Conservation (phyloP, 352 stramenopile genomes). For the Globisporangium nodosum region DNA sequence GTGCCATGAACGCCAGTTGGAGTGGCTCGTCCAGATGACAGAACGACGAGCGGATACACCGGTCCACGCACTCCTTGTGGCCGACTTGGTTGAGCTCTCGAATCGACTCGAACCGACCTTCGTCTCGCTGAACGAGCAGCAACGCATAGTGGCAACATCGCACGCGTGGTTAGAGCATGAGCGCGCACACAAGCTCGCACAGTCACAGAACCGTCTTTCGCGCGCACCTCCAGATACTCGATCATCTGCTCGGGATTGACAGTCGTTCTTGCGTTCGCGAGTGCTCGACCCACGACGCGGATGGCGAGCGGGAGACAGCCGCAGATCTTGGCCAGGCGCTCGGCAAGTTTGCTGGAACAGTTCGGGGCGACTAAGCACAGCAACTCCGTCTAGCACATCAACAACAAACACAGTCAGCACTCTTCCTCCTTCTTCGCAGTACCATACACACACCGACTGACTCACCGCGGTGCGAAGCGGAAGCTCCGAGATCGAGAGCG, state of each 20-base stretch:
- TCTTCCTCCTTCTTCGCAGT: not conserved
- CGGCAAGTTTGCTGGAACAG: constrained; percentile 53
- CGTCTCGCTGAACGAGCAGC: constrained; percentile 32
- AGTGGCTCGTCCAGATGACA: constrained; percentile 65
- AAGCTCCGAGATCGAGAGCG: constrained; percentile 68
- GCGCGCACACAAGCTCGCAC: not conserved
- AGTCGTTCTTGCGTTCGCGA: constrained; percentile 70
- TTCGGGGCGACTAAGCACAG: constrained; percentile 58
- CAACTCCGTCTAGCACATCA: constrained; percentile 45
- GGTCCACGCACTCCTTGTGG: constrained; percentile 73
- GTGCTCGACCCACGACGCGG: constrained; percentile 63
- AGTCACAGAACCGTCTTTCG: not conserved
- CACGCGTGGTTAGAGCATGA: not conserved
- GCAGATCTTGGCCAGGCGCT: constrained; percentile 64
- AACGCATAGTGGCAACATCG: constrained; percentile 2
- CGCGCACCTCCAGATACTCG: constrained; percentile 55
- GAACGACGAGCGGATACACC: constrained; percentile 80
- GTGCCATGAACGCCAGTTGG: constrained; percentile 74
- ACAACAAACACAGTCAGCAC: not conserved
- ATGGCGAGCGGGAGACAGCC: constrained; percentile 79
- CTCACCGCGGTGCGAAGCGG: constrained; percentile 61
- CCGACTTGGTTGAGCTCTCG: constrained; percentile 68
- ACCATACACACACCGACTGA: not conserved
- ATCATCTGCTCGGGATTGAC: constrained; percentile 79
- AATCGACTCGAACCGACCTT: constrained; percentile 68